Evolutionary conservation across 441 rosid genomes (phyloP).

Genomic region (Gossypium laxum): DNA sequence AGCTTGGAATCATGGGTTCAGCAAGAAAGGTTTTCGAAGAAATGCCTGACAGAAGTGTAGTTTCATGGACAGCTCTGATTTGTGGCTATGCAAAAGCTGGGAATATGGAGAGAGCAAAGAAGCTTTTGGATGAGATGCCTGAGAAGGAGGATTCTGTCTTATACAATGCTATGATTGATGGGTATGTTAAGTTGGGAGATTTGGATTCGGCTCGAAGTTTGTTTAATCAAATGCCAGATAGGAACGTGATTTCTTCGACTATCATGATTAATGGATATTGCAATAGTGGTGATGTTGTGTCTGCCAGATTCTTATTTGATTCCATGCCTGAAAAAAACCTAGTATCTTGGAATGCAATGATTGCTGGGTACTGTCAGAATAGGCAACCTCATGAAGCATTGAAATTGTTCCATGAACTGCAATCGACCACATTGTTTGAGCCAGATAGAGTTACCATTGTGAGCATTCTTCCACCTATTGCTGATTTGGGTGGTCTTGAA

Average conservation of each 20-base stretch:
- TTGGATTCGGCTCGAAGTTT: constrained; percentile 34
- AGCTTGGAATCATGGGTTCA: constrained; percentile 29
- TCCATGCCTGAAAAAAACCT: constrained; percentile 45
- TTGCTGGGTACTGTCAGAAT: constrained; percentile 43
- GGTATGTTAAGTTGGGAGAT: constrained; percentile 42
- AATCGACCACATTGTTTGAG: constrained; percentile 26
- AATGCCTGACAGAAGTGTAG: constrained; percentile 37
- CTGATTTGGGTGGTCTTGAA: constrained; percentile 42
- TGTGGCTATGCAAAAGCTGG: constrained; percentile 47
- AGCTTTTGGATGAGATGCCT: constrained; percentile 43
- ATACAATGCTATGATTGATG: constrained; percentile 42
- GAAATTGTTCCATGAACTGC: constrained; percentile 42
- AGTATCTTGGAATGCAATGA: constrained; percentile 49
- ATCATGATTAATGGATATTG: constrained; percentile 47
- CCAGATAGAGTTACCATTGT: constrained; percentile 43
- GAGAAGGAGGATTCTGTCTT: constrained; percentile 31
- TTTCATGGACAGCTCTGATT: constrained; percentile 65
- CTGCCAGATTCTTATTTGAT: constrained; percentile 35
- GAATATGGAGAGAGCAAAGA: constrained; percentile 32
- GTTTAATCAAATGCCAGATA: constrained; percentile 30
- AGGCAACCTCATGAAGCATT: constrained; percentile 40
- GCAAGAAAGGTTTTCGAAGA: constrained; percentile 39
- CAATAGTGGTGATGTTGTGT: constrained; percentile 26
- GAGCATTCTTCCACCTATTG: constrained; percentile 45
- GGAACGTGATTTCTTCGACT: constrained; percentile 46